These are phyloP conservation scores for Tolypocladium nubicola DNA, from an alignment of 2,329 filamentous ascomycete genomes.

Conservation along the genomic window DNA sequence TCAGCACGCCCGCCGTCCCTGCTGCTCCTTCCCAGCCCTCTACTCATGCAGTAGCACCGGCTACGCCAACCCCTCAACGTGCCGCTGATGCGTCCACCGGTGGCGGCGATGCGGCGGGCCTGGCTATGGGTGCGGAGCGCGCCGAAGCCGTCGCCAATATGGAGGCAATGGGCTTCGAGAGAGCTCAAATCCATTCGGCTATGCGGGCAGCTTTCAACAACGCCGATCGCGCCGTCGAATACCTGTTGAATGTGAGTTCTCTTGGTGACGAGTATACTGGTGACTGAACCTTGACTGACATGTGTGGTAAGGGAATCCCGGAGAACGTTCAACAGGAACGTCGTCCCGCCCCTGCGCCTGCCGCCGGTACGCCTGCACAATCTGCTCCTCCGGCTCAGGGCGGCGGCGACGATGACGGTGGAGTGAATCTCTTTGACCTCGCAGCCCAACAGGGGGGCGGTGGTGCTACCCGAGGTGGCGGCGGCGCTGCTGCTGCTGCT, in stretches of 20 bases:
- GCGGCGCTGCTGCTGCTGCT: constrained; percentile 29
- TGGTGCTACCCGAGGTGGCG: constrained; percentile 28
- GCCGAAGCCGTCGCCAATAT: constrained; percentile 79
- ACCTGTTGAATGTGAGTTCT: constrained; percentile 67
- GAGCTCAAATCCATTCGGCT: constrained; percentile 79
- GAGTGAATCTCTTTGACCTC: constrained; percentile 85
- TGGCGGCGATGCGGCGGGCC: constrained; percentile 54
- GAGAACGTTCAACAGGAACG: constrained; percentile 65
- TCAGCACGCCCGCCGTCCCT: constrained; percentile 51
- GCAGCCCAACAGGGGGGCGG: constrained; percentile 62
- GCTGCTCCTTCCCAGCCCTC: constrained; percentile 28
- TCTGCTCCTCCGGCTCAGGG: constrained; percentile 28
- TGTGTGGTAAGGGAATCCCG: constrained; percentile 64
- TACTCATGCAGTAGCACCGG: constrained; percentile 36
- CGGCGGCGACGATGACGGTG: constrained; percentile 49
- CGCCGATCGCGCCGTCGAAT: constrained; percentile 93
- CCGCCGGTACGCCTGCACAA: constrained; percentile 26
- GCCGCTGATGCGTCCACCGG: constrained; percentile 25
- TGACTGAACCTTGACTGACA: constrained; percentile 3
- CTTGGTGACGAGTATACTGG: neutral
- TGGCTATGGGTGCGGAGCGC: constrained; percentile 76
- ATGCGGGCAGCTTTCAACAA: constrained; percentile 97
- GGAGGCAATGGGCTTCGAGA: constrained; percentile 94
- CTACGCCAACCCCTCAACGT: constrained; percentile 44
- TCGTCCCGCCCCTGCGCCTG: constrained; percentile 30